Percentiles rank a stretch among this genome's conserved stretches.
phyloP scores from a whole-genome alignment of 768 basidiomycete genomes.

The Calocybe gangraenosa region DNA sequence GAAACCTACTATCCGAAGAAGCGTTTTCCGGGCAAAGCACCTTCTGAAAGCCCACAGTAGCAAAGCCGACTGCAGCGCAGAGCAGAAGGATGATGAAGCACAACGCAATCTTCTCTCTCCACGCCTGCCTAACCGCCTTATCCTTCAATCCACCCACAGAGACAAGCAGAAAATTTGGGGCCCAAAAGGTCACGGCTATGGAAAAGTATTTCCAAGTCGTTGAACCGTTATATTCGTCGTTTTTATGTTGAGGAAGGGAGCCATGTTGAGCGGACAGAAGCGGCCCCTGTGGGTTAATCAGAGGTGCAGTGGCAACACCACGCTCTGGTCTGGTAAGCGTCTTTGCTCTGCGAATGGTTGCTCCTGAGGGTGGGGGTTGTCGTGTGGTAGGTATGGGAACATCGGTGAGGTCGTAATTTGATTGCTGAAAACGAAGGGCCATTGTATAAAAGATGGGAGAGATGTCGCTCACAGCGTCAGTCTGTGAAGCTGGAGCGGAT shows the following conservation, averaged over 20 bases:
- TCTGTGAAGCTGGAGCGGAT: slow-evolving; percentile 15
- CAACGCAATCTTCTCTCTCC: slow-evolving; percentile 95
- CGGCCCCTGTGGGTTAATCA: slow-evolving; percentile 77
- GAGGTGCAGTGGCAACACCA: slow-evolving; percentile 87
- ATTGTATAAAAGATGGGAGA: slow-evolving; percentile 28
- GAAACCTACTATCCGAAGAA: slow-evolving; percentile 39
- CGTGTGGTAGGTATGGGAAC: slow-evolving; percentile 67
- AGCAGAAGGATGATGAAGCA: slow-evolving; percentile 82
- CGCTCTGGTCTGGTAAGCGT: slow-evolving; percentile 96
- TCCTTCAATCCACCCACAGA: slow-evolving; percentile 81
- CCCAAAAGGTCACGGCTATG: slow-evolving; percentile 84
- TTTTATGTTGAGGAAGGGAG: slow-evolving; percentile 18
- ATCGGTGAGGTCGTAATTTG: slow-evolving; percentile 50
- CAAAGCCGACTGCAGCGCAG: slow-evolving; percentile 81
- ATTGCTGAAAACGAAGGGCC: slow-evolving; percentile 52
- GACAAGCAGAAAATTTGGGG: slow-evolving; percentile 70
- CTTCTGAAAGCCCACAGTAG: slow-evolving; percentile 90
- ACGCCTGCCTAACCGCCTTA: slow-evolving; percentile 76
- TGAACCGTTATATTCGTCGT: slow-evolving; percentile 38
- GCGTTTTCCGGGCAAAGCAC: slow-evolving; percentile 77
- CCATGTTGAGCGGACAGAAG: slow-evolving; percentile 33
- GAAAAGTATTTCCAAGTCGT: slow-evolving; percentile 83
- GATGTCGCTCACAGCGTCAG: slow-evolving; percentile 14
- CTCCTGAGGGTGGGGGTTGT: slow-evolving; percentile 45
- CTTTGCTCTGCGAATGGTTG: slow-evolving; percentile 83